These are phyloP conservation scores for Coemansia guatemalensis DNA, from an alignment of 192 early-diverging fungal species.

Conservation along the genomic window DNA sequence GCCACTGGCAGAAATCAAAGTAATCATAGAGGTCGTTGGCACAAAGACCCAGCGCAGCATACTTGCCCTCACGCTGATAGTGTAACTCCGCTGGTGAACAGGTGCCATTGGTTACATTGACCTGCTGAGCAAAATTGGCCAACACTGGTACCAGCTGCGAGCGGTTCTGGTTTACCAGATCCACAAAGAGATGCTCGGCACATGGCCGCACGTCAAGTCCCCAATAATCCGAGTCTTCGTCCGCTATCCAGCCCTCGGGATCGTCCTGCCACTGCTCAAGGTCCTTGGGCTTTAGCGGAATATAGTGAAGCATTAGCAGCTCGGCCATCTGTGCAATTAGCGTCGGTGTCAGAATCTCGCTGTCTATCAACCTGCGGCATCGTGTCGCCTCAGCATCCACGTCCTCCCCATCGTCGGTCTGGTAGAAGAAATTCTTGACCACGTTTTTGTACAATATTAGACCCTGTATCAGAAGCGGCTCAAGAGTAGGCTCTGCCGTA, in stretches of 20 bases:
- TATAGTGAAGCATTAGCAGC: slow-evolving; percentile 70
- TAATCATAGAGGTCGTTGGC: slow-evolving; percentile 78
- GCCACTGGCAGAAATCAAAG: slow-evolving; percentile 80
- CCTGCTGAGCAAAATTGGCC: slow-evolving; percentile 19
- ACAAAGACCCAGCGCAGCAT: slow-evolving; percentile 76
- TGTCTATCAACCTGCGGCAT: slow-evolving; percentile 59
- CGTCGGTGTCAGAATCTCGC: slow-evolving; percentile 65
- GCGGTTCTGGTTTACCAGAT: slow-evolving; percentile 63
- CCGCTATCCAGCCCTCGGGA: slow-evolving; percentile 80
- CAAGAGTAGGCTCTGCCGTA: slow-evolving; percentile 33
- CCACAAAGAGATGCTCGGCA: slow-evolving; percentile 80
- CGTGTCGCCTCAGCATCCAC: slow-evolving; percentile 54
- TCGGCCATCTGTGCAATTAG: slow-evolving; percentile 69
- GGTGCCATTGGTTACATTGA: not conserved
- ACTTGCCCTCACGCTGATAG: slow-evolving; percentile 52
- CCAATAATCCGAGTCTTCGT: slow-evolving; percentile 84
- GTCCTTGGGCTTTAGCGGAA: slow-evolving; percentile 69
- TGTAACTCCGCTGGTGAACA: not conserved
- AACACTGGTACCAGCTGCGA: slow-evolving; percentile 22
- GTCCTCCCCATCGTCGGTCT: slow-evolving; percentile 14
- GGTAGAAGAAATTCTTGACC: slow-evolving; percentile 46
- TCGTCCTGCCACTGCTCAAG: slow-evolving; percentile 78
- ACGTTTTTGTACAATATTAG: slow-evolving; percentile 57
- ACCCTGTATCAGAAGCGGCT: slow-evolving; percentile 73
- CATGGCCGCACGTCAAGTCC: slow-evolving; percentile 75